Evolutionary conservation across 768 basidiomycete genomes (phyloP).

Genomic region (Butyriboletus loyo): DNA sequence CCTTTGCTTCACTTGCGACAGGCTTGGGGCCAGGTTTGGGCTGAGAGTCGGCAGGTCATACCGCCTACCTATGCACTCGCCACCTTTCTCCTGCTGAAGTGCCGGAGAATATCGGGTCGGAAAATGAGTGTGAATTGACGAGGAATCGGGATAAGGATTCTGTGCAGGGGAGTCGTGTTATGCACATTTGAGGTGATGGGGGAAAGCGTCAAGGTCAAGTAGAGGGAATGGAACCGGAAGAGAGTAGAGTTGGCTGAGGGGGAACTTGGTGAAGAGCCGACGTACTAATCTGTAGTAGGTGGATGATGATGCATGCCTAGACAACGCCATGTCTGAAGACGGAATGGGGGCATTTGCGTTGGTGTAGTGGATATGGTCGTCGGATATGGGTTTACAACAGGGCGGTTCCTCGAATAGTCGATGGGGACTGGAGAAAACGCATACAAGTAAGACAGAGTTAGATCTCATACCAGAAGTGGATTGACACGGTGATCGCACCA

Average conservation of each 20-base stretch:
- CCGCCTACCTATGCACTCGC: conserved; percentile 18
- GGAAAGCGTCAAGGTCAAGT: background rate
- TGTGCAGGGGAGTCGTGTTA: conserved; percentile 71
- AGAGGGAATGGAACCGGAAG: too few species aligned
- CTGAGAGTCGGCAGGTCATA: background rate
- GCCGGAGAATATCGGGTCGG: too few species aligned
- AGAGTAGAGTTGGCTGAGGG: conserved; percentile 24
- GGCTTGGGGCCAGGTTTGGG: background rate
- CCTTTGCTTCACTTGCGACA: too few species aligned
- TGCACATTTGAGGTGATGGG: conserved; percentile 32
- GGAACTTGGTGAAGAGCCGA: conserved; percentile 37
- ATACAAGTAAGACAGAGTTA: too few species aligned
- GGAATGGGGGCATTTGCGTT: background rate
- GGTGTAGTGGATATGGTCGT: background rate
- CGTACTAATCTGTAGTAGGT: conserved; percentile 36
- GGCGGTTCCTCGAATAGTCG: too few species aligned
- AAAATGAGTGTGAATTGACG: too few species aligned
- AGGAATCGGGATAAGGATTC: conserved; percentile 92
- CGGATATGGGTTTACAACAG: too few species aligned
- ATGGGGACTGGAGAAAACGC: too few species aligned
- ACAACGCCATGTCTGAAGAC: background rate
- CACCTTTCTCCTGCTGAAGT: conserved; percentile 24
- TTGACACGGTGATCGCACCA: too few species aligned
- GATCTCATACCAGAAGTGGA: too few species aligned
- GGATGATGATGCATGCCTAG: background rate